Percentiles rank a stretch among this genome's conserved stretches.
Evolutionary conservation across 2,329 filamentous ascomycete genomes (phyloP).

Genomic region (Claviceps capensis): DNA sequence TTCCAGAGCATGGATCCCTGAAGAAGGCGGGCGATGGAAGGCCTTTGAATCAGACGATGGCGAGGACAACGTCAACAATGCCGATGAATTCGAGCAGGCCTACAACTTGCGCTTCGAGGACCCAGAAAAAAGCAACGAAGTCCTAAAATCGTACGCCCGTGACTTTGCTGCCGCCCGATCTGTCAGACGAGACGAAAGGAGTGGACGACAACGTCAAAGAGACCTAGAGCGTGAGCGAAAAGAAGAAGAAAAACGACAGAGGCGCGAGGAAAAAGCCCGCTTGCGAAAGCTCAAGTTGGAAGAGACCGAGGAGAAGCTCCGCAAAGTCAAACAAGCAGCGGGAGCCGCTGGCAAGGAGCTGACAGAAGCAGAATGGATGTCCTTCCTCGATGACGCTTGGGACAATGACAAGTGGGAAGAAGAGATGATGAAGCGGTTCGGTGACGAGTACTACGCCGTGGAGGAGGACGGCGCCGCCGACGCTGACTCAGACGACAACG

Average conservation of each 20-base stretch:
- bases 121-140: constrained; percentile 74
- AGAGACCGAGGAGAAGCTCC: constrained; percentile 74
- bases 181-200: constrained; percentile 73
- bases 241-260: constrained; percentile 63
- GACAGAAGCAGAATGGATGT: constrained; percentile 68
- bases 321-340: constrained; percentile 79
- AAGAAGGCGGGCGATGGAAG: constrained; percentile 51
- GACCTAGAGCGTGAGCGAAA: constrained; percentile 66
- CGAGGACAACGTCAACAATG: constrained; percentile 56
- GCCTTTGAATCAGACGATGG: constrained; percentile 91
- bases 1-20: constrained; percentile 77
- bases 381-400: constrained; percentile 76
- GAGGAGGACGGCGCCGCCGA: constrained; percentile 40
- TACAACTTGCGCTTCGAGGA: constrained; percentile 97
- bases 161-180: constrained; percentile 71
- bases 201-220: constrained; percentile 60
- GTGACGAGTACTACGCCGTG: constrained; percentile 77
- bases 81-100: constrained; percentile 79
- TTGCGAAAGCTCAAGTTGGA: constrained; percentile 81
- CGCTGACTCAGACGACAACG: constrained; percentile 41
- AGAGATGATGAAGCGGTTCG: constrained; percentile 80
- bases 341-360: constrained; percentile 56
- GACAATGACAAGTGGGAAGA: constrained; percentile 81
- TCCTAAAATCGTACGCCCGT: constrained; percentile 77
- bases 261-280: constrained; percentile 68